Conservation (phyloP, 176 grass and related monocot genomes). For the Chrysopogon serrulatus region DNA sequence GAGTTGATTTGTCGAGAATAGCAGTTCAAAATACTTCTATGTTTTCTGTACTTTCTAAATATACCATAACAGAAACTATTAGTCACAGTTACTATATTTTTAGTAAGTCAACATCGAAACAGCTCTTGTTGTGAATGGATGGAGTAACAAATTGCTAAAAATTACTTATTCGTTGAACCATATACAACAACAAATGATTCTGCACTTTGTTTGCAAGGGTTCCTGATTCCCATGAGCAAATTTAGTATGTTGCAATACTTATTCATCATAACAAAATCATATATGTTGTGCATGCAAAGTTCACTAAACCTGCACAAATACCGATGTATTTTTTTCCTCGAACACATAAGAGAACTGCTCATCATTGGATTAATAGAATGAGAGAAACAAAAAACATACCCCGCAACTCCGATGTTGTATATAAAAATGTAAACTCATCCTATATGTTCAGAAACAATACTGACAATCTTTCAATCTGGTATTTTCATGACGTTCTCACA, state of each 20-base stretch:
- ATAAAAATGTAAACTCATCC: neutral
- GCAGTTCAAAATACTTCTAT: neutral
- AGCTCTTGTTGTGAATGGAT: neutral
- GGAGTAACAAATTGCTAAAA: neutral
- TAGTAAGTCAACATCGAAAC: neutral
- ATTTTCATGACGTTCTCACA: neutral
- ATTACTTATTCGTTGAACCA: neutral
- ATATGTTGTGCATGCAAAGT: neutral
- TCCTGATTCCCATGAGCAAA: neutral
- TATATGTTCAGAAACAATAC: neutral
- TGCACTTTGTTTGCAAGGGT: neutral
- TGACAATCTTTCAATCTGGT: neutral
- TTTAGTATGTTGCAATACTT: neutral
- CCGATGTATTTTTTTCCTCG: neutral
- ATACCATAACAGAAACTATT: neutral
- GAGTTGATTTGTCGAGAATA: neutral
- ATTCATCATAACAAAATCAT: neutral
- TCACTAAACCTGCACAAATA: neutral
- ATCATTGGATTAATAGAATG: neutral
- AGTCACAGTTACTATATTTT: neutral
- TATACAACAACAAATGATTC: neutral
- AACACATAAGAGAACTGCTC: neutral
- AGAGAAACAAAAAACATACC: neutral
- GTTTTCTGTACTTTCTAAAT: neutral
- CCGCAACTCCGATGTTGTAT: neutral